Base-by-base conservation (phyloP, 371 early-diverging fungal genomes). In the Mortierella sp. region DNA sequence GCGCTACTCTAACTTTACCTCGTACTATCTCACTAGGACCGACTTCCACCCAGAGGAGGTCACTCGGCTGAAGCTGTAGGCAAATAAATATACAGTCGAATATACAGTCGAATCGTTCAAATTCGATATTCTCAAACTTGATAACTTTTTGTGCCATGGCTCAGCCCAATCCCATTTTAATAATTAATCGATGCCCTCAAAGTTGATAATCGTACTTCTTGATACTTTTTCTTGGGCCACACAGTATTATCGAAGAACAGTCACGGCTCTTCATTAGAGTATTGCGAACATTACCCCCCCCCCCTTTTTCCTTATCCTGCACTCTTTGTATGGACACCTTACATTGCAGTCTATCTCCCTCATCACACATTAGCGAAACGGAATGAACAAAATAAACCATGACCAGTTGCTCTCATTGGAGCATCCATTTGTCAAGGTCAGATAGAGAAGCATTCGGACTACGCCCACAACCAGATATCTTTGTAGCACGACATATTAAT, bases 341-440 rank as follows among this genome's bases (percentile, higher is more conserved):
- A n/a, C n/a, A 26, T 14, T 28, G 39, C 65, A 16, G 22, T 32
- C 72, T 12, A 16, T 14, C 28, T 26, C 30, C 43, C 24, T 35
- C 61, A 37, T 30, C 54, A 32, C 10, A 14, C 20, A 28, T 30
- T 11, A 24, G 30, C 51, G 3, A 30, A 64, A 14, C 73, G 57
- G 49, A 49, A 94, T 93, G 93, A 93, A 93, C 76, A 91, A 90
- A 76, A 85, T 94, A 63, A 94, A 93, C 78, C 87, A 90, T 57
- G 94, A 94, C 52, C 92, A 93, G 47, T 86, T 95, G 67, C 88
- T 96, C 63, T 91, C 90, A 35, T 86, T 97, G 59, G 97, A 97
- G 80, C 95, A 95, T 80, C 94, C 96, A 2, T 90, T 97, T 52
- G 86, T 97, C 60, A 94, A 94, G 90, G 97, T 94, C 86, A 62